A percentile compares a stretch with the other conserved stretches of the same genome.
Conservation (phyloP, 768 basidiomycete genomes). For the Serendipita sp. region DNA sequence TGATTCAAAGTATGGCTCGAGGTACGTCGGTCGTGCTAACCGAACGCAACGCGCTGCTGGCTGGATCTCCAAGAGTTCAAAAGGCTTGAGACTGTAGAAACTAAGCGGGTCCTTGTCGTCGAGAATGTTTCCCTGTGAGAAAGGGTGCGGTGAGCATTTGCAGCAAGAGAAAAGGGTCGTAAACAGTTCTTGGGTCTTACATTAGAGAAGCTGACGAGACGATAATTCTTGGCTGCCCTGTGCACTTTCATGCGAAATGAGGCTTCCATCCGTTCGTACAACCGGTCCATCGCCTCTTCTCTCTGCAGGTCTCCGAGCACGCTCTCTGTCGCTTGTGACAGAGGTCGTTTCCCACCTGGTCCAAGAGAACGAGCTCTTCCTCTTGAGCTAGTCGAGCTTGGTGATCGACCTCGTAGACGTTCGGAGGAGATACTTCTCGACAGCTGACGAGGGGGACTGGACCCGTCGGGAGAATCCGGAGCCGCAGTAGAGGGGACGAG, state of each 20-base stretch:
- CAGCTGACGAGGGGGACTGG: neutral
- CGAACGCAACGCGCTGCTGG: neutral
- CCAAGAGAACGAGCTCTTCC: neutral
- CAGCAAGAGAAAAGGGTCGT: neutral
- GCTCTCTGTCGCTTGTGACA: neutral
- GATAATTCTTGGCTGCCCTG: neutral
- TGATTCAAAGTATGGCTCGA: conserved; percentile 4
- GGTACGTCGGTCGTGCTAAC: neutral
- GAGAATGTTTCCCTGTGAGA: neutral
- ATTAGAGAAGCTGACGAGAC: conserved; percentile 4
- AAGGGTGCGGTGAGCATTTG: neutral
- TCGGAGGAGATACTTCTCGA: neutral
- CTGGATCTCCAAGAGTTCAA: neutral
- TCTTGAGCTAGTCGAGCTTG: neutral
- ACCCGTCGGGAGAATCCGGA: neutral
- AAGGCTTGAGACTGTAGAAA: neutral
- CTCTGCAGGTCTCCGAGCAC: neutral
- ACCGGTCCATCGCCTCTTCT: conserved; percentile 1
- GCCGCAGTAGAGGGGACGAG: neutral
- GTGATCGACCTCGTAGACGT: neutral
- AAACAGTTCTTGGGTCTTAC: neutral
- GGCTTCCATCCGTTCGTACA: conserved; percentile 3
- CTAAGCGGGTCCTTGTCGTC: conserved; percentile 1
- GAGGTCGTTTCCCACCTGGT: neutral
- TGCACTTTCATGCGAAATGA: neutral